Evolutionary conservation across 345 rosid species (phyloP).

Genomic region (Dipteronia dyeriana): DNA sequence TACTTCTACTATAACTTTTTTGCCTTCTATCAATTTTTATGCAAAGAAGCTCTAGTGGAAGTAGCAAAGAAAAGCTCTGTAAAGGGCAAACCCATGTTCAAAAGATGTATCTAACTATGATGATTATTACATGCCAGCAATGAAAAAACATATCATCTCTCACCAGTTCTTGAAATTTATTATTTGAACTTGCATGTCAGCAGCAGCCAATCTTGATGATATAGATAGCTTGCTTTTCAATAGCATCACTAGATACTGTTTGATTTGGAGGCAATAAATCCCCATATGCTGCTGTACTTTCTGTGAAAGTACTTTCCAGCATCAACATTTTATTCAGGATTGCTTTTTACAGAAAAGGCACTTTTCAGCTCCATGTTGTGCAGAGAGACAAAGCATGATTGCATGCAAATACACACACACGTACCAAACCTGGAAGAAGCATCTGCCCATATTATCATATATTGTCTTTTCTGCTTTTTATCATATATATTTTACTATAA

Average conservation of each 20-base stretch:
- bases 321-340: too few relatives aligned
- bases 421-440: too few relatives aligned
- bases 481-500: too few relatives aligned
- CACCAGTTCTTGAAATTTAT: background rate
- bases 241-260: background rate
- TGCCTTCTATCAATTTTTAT: slow-evolving; percentile 36
- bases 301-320: too few relatives aligned
- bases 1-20: slow-evolving; percentile 74
- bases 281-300: too few relatives aligned
- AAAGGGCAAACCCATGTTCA: slow-evolving; percentile 38
- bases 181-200: background rate
- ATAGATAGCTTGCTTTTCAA: background rate
- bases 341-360: background rate
- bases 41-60: slow-evolving; percentile 84
- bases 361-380: background rate
- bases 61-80: slow-evolving; percentile 98
- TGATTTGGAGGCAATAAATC: background rate
- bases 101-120: slow-evolving; percentile 9
- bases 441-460: too few relatives aligned
- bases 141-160: background rate
- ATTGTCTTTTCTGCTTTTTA: too few relatives aligned
- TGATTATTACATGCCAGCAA: slow-evolving; percentile 10
- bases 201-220: background rate
- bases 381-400: background rate
- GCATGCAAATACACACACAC: background rate